Base-by-base conservation (phyloP, 2,329 filamentous ascomycete species). In the Chalaropsis thielavioides region DNA sequence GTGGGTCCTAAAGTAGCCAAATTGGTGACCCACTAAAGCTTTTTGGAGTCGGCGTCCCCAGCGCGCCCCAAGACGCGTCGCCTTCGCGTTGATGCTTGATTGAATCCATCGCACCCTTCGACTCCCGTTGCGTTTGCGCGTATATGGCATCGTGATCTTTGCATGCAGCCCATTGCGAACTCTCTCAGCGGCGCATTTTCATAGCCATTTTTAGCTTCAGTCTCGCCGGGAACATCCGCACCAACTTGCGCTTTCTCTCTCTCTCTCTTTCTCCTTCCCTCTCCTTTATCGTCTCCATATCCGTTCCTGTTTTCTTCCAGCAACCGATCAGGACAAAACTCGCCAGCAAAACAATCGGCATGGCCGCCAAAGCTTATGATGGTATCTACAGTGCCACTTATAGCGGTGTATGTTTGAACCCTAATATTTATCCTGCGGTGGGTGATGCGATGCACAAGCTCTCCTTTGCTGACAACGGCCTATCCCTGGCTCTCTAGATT, bases 331-430 rank as follows among this genome's bases (percentile, higher is more conserved):
- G 27, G 24, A 24, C 24, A 56, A 27, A 10, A 10, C 51, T 56
- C 51, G 22, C 51, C 51, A 31, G 51, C 22, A 56, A 56, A 35
- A 8, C 51, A 35, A 13, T 35, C 13, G 27, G 51, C 22, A 56
- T 56, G 51, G 51, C 51, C 2, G 51, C 51, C 51, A 56, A 56
- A 35, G 3, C 51, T 15, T 35, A 56, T 40, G 63, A 65, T 54
- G 66, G 82, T 71, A 80, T 87, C 67, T 87, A 86, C 75, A 85
- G 83, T 74, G 84, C 84, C 68, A 87, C 84, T 22, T 87, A 87
- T 72, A 87, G 84, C 74, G 84, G 84, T 73, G 84, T 87, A 76
- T 76, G 82, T 79, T 69, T 54, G 65, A 63, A 41, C 66, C 63
- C n/a, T 63, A 62, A 43, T 65, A 10, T 58, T 27, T n/a, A 62